phyloP scores from a whole-genome alignment of 345 rosid genomes.

The Salix arbutifolia region DNA sequence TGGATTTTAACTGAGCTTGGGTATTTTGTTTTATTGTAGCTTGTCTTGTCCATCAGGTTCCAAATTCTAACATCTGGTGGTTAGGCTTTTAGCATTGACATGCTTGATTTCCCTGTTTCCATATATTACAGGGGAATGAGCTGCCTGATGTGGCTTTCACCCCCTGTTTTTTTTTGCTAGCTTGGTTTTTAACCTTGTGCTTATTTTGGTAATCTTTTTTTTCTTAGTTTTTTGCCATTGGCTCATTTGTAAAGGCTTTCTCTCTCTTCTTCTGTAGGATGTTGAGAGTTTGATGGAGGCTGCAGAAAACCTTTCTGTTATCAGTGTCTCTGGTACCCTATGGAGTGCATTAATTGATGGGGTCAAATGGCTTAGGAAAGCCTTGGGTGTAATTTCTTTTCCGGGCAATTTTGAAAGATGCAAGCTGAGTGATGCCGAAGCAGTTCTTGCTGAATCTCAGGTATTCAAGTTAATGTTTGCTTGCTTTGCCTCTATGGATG shows the following conservation, averaged over 20 bases:
- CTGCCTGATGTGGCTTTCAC: background rate
- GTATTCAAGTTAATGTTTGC: conserved; percentile 20
- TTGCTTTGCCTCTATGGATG: background rate
- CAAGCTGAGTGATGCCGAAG: conserved; percentile 51
- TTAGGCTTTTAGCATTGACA: background rate
- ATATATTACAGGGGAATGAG: background rate
- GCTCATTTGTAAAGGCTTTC: background rate
- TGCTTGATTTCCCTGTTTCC: background rate
- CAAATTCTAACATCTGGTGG: background rate
- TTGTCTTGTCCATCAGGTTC: background rate
- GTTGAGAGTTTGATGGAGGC: conserved; percentile 42
- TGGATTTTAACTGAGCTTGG: background rate
- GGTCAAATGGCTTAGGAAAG: conserved; percentile 53
- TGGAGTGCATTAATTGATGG: conserved; percentile 38
- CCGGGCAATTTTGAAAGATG: conserved; percentile 32
- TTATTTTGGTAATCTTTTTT: background rate
- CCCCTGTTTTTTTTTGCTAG: background rate
- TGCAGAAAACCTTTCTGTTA: conserved; percentile 26
- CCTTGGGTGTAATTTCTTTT: conserved; percentile 34
- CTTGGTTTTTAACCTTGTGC: background rate
- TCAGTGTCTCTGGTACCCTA: conserved; percentile 22
- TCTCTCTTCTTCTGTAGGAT: conserved; percentile 39
- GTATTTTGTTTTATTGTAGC: background rate
- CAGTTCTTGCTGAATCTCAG: conserved; percentile 46
- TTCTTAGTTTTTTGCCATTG: background rate